Evolutionary conservation across 306 rosid species (phyloP).

Genomic region (Quercus parvula): DNA sequence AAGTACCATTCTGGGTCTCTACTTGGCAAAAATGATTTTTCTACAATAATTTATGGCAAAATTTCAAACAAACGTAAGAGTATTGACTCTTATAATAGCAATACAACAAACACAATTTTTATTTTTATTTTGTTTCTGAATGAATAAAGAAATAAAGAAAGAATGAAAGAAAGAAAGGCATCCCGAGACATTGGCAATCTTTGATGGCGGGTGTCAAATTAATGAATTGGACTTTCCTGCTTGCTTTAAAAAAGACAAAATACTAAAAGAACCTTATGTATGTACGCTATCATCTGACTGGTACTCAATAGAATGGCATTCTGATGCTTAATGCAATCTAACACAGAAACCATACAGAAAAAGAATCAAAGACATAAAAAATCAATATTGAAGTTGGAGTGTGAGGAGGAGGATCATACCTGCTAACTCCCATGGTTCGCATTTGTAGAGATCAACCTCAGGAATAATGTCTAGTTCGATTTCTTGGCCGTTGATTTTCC

Average conservation of each 20-base stretch:
- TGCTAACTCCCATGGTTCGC: slow-evolving; percentile 99
- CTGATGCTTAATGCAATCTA: no score
- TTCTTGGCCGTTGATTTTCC: slow-evolving; percentile 86
- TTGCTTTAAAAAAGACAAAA: neutral
- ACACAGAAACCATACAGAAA: neutral
- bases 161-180: no score
- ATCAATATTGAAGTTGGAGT: neutral
- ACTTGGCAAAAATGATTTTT: slow-evolving; percentile 90
- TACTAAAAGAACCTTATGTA: neutral
- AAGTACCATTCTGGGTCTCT: slow-evolving; percentile 99
- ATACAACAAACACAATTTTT: no score
- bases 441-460: slow-evolving; percentile 98
- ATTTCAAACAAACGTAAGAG: neutral
- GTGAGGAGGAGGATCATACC: slow-evolving; percentile 35
- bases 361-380: neutral
- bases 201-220: no score
- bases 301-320: no score
- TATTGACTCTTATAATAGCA: no score
- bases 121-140: no score
- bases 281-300: no score
- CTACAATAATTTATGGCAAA: slow-evolving; percentile 26
- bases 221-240: no score
- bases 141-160: no score
- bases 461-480: slow-evolving; percentile 98
- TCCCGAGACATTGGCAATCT: no score